These are phyloP conservation scores for Xylaria sp. DNA, from an alignment of 2,329 filamentous ascomycete genomes.

Conservation along the genomic window DNA sequence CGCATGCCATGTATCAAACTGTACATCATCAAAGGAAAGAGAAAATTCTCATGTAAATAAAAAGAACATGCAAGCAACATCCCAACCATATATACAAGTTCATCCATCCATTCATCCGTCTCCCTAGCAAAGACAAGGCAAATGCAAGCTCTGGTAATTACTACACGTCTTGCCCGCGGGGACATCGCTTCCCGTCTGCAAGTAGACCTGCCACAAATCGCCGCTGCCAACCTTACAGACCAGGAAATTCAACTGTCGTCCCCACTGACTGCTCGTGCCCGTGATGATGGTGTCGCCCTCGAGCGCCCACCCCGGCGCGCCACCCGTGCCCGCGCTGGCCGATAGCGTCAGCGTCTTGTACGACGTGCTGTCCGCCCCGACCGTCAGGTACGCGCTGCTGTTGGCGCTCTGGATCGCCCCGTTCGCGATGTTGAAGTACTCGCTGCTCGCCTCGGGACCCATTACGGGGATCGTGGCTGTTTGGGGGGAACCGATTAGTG, in stretches of 20 bases:
- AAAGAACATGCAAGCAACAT: slow-evolving; percentile 4
- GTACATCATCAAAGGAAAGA: slow-evolving; percentile 28
- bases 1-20: slow-evolving; percentile 9
- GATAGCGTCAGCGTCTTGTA: slow-evolving; percentile 62
- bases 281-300: slow-evolving; percentile 52
- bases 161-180: slow-evolving; percentile 61
- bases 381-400: slow-evolving; percentile 59
- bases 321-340: slow-evolving; percentile 46
- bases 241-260: slow-evolving; percentile 60
- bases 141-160: slow-evolving; percentile 64
- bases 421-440: slow-evolving; percentile 59
- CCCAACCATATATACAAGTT: slow-evolving; percentile 12
- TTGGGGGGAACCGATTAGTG: neutral
- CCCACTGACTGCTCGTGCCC: slow-evolving; percentile 40
- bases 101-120: neutral
- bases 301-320: slow-evolving; percentile 61
- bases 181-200: slow-evolving; percentile 62
- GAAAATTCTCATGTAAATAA: slow-evolving; percentile 23
- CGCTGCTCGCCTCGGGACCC: slow-evolving; percentile 60
- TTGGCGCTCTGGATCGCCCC: slow-evolving; percentile 61
- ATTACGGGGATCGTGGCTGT: slow-evolving; percentile 58
- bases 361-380: slow-evolving; percentile 56
- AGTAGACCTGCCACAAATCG: slow-evolving; percentile 60
- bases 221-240: slow-evolving; percentile 55
- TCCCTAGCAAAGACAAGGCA: slow-evolving; percentile 59